Base-by-base conservation (phyloP, 164 flowering plant species). In the Cinnamomum micranthum region DNA sequence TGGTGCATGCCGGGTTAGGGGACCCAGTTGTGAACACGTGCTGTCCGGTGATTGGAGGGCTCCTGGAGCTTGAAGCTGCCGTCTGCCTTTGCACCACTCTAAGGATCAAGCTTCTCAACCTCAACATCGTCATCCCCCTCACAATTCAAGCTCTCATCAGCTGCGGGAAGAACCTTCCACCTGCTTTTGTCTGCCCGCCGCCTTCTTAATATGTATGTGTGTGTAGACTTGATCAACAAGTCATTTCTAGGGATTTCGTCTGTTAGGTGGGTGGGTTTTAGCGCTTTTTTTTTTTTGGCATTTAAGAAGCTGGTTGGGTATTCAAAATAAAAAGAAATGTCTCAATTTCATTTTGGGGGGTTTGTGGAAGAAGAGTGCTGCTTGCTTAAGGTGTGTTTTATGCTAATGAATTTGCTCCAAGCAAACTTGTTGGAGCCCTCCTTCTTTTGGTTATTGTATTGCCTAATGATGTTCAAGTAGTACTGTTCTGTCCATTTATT, bases 41-140 rank as follows among this genome's bases (percentile, higher is more conserved):
- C 77, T 94, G 98, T 63, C 97, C 95, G 0, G 93, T 94, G 76
- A 74, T 94, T 6, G 75, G 80, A 84, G 97, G 97, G 33, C 77
- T 94, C 81, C 86, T 94, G 0, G 94, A 92, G 86, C 87, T 94
- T n/a, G 96, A 92, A 81, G 98, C 98, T 0, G 97, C 97, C 12
- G 50, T 92, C 50, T 94, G 98, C 75, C 89, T 94, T 7, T 93
- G 97, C 87, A 89, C 89, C 4, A 75, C 87, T n/a, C 81, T 93
- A 73, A 88, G 92, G 76, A 79, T 90, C n/a, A 92, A 85, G 87
- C 91, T 94, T 47, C 90, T 92, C 2, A 94, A 94, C 77, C 85
- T 94, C 52, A 88, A 88, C 79, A 94, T 92, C 50, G 90, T 87
- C 84, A 74, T 92, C 68, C 98, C 98, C 33, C 79, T 92, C 15